phyloP scores from a whole-genome alignment of 441 rosid species.

The Populus hybrid region DNA sequence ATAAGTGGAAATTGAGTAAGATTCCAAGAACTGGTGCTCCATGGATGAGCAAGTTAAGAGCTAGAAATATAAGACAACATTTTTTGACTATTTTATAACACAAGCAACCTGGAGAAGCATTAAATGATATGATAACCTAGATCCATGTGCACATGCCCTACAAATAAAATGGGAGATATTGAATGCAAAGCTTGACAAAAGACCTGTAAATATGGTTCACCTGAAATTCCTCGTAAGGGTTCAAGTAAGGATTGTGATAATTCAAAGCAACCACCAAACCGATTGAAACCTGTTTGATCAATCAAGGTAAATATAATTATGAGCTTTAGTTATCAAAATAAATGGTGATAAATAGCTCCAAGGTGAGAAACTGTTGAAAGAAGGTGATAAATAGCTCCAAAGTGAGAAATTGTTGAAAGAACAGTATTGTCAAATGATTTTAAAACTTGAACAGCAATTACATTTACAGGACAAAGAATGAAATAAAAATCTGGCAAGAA shows the following conservation, averaged over 20 bases:
- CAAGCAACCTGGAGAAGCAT: slow-evolving; percentile 10
- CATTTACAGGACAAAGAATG: not conserved
- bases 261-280: slow-evolving; percentile 92
- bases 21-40: slow-evolving; percentile 15
- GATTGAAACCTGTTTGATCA: slow-evolving; percentile 64
- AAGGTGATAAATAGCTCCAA: not conserved
- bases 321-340: not conserved
- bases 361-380: slow-evolving; percentile 18
- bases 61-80: not conserved
- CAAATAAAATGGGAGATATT: not conserved
- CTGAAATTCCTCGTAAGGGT: slow-evolving; percentile 96
- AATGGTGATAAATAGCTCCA: not conserved
- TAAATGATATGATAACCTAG: not conserved
- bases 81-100: slow-evolving; percentile 3
- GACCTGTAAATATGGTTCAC: slow-evolving; percentile 32
- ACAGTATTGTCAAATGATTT: slow-evolving; percentile 1
- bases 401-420: slow-evolving; percentile 20
- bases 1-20: slow-evolving; percentile 9
- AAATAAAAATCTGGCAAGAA: not conserved
- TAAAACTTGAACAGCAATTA: not conserved
- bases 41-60: not conserved
- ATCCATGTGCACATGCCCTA: not conserved
- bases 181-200: not conserved
- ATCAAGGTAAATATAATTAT: slow-evolving; percentile 19
- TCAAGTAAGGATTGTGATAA: slow-evolving; percentile 83